These are phyloP conservation scores for Raffaelea arxii DNA, from an alignment of 2,329 filamentous ascomycete genomes.

Conservation along the genomic window DNA sequence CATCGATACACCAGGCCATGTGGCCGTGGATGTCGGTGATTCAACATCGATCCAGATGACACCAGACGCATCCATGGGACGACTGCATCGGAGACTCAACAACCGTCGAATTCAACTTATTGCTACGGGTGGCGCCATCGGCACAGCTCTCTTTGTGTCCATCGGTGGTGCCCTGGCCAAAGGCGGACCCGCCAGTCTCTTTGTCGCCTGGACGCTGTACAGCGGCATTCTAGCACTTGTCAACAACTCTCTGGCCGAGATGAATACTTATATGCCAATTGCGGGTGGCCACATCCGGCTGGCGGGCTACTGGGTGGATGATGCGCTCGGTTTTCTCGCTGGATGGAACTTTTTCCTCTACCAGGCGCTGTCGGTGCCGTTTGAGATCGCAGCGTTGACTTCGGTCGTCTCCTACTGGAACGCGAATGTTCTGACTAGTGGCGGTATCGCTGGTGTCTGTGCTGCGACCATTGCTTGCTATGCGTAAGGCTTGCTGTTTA, in stretches of 20 bases:
- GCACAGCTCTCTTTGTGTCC: conserved; percentile 50
- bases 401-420: conserved; percentile 36
- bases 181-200: conserved; percentile 37
- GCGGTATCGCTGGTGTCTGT: conserved; percentile 48
- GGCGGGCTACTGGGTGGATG: conserved; percentile 56
- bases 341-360: conserved; percentile 34
- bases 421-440: conserved; percentile 29
- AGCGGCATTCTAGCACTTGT: conserved; percentile 46
- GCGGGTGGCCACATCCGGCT: conserved; percentile 55
- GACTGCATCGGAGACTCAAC: conserved; percentile 38
- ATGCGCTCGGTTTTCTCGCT: conserved; percentile 50
- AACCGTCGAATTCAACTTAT: conserved; percentile 50
- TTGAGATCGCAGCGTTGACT: conserved; percentile 30
- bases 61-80: too few relatives aligned
- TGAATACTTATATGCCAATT: conserved; percentile 53
- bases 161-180: conserved; percentile 45
- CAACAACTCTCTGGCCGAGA: conserved; percentile 58
- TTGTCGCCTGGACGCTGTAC: conserved; percentile 51
- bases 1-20: too few relatives aligned
- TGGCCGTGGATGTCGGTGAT: too few relatives aligned
- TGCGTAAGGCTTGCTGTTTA: too few relatives aligned
- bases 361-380: conserved; percentile 29
- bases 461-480: conserved; percentile 34
- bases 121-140: conserved; percentile 48
- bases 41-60: too few relatives aligned